Evolutionary conservation across 2,329 filamentous ascomycete species (phyloP).

Genomic region (Monosporascus sp.): DNA sequence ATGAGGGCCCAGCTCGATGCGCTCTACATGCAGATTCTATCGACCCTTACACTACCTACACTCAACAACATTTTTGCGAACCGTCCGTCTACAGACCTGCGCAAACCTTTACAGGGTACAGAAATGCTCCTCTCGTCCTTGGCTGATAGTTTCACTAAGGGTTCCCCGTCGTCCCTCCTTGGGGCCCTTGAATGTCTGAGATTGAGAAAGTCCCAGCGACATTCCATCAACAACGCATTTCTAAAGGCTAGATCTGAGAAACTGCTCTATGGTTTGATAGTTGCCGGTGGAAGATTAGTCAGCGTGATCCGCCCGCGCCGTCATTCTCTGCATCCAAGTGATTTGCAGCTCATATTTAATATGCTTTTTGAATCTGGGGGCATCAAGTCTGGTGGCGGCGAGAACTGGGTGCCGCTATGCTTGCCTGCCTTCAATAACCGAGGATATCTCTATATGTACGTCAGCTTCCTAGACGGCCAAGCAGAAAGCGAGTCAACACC

Average conservation of each 20-base stretch:
- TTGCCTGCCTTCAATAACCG: slow-evolving; percentile 95
- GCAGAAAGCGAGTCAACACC: slow-evolving; percentile 35
- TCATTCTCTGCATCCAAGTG: slow-evolving; percentile 91
- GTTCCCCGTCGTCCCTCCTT: slow-evolving; percentile 82
- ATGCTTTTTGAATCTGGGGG: slow-evolving; percentile 97
- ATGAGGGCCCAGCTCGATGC: slow-evolving; percentile 84
- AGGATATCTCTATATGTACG: slow-evolving; percentile 98
- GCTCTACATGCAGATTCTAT: slow-evolving; percentile 96
- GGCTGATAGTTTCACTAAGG: slow-evolving; percentile 89
- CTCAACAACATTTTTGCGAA: slow-evolving; percentile 83
- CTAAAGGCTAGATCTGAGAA: slow-evolving; percentile 72
- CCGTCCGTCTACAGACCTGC: slow-evolving; percentile 88
- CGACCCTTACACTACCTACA: slow-evolving; percentile 84
- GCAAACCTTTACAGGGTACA: slow-evolving; percentile 84
- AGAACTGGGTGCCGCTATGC: slow-evolving; percentile 96
- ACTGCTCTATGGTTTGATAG: slow-evolving; percentile 87
- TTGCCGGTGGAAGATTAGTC: slow-evolving; percentile 86
- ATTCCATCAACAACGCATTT: slow-evolving; percentile 80
- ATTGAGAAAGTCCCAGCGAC: slow-evolving; percentile 80
- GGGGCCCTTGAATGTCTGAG: slow-evolving; percentile 92
- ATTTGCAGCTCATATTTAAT: slow-evolving; percentile 95
- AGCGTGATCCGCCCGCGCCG: slow-evolving; percentile 92
- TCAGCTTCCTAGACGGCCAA: slow-evolving; percentile 78
- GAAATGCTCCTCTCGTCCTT: slow-evolving; percentile 86
- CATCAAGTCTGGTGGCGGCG: slow-evolving; percentile 82